Conservation (phyloP, 805 yeast species). For the Candida piceae region DNA sequence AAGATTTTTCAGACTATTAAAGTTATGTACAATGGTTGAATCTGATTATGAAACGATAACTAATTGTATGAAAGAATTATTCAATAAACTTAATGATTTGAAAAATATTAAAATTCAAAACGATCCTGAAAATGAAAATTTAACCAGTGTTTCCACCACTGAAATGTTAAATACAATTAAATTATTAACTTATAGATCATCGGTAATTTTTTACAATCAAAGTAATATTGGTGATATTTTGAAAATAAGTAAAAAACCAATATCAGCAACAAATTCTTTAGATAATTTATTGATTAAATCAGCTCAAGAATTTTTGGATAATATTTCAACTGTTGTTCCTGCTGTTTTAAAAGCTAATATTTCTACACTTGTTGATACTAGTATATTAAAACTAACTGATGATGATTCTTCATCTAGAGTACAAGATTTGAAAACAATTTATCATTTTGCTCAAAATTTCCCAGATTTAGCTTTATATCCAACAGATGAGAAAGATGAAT, state of each 20-base stretch:
- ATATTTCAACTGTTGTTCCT: slow-evolving; percentile 58
- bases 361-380: slow-evolving; percentile 37
- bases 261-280: too few relatives aligned
- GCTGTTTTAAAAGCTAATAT: slow-evolving; percentile 59
- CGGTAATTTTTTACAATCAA: slow-evolving; percentile 58
- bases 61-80: slow-evolving; percentile 60
- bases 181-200: slow-evolving; percentile 55
- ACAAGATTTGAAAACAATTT: slow-evolving; percentile 52
- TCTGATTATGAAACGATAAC: slow-evolving; percentile 56
- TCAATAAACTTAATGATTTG: slow-evolving; percentile 48
- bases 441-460: slow-evolving; percentile 49
- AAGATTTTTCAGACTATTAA: slow-evolving; percentile 53
- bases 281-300: slow-evolving; percentile 26
- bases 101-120: slow-evolving; percentile 36
- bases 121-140: slow-evolving; percentile 6
- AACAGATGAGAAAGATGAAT: too few relatives aligned
- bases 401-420: slow-evolving; percentile 16
- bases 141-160: slow-evolving; percentile 33
- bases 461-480: slow-evolving; percentile 40
- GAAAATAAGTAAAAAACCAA: slow-evolving; percentile 31
- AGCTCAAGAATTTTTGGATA: slow-evolving; percentile 53
- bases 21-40: slow-evolving; percentile 47
- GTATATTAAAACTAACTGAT: slow-evolving; percentile 1
- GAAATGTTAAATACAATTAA: slow-evolving; percentile 51
- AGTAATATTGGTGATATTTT: slow-evolving; percentile 55